A percentile compares a stretch with the other conserved stretches of the same genome.
Conservation (phyloP, 768 basidiomycete genomes). For the Tephrocybe sp. region DNA sequence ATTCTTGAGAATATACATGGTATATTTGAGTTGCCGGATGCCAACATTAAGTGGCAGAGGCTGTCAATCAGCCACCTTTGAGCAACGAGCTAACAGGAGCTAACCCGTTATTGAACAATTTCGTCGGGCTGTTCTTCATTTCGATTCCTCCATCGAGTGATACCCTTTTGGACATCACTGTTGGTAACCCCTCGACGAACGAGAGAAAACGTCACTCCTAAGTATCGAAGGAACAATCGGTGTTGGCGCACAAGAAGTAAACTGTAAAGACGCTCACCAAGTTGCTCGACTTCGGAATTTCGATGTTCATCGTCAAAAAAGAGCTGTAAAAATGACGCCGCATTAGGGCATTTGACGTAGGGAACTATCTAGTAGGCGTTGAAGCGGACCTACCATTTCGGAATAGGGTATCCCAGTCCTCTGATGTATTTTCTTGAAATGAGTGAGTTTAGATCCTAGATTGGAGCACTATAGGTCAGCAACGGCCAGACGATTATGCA, state of each 20-base stretch:
- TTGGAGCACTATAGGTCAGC: no score
- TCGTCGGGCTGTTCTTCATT: conserved; percentile 16
- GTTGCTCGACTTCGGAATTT: conserved; percentile 59
- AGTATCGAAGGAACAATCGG: conserved; percentile 5
- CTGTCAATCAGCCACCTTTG: no score
- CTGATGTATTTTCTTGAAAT: conserved; percentile 73
- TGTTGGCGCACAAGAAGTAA: neutral
- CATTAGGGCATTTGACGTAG: conserved; percentile 9
- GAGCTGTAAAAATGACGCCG: conserved; percentile 31
- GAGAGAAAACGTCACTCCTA: conserved; percentile 85
- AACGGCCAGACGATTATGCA: neutral
- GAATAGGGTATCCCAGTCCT: conserved; percentile 75
- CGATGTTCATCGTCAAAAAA: conserved; percentile 74
- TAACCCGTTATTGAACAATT: no score
- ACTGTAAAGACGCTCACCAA: conserved; percentile 36
- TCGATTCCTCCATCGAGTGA: conserved; percentile 65
- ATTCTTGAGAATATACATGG: no score
- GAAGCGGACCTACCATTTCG: conserved; percentile 57
- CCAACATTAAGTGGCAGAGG: no score
- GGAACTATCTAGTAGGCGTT: no score
- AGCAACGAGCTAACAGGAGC: no score
- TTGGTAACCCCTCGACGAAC: conserved; percentile 60
- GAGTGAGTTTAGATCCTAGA: conserved; percentile 73
- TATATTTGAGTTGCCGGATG: no score
- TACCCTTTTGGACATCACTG: conserved; percentile 65